A percentile compares a stretch with the other conserved stretches of the same genome.
Conservation (phyloP, 192 early-diverging fungal species). For the Coemansia sp. region DNA sequence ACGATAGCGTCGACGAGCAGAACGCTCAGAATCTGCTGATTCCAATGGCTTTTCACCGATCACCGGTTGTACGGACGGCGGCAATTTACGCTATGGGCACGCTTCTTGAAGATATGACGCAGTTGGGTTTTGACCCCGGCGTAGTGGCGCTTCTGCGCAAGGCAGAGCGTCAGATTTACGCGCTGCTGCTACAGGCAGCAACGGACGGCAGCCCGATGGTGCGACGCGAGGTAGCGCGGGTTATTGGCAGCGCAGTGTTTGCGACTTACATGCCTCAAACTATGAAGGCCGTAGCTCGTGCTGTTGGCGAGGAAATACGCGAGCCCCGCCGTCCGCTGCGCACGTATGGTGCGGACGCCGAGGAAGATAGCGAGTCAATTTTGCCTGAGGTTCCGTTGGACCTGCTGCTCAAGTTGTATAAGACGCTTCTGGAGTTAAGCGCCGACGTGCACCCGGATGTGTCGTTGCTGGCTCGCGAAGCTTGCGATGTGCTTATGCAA, state of each 20-base stretch:
- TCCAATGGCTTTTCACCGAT: conserved; percentile 43
- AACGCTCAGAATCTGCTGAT: conserved; percentile 47
- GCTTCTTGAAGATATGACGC: conserved; percentile 61
- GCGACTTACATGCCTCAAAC: conserved; percentile 64
- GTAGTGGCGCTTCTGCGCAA: conserved; percentile 72
- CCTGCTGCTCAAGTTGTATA: conserved; percentile 68
- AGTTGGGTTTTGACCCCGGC: conserved; percentile 60
- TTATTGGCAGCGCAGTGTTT: conserved; percentile 72
- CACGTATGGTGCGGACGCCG: neutral
- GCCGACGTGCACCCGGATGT: conserved; percentile 82
- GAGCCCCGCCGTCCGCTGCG: conserved; percentile 11
- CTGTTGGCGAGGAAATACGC: conserved; percentile 48
- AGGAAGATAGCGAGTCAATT: conserved; percentile 16
- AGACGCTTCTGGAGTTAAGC: conserved; percentile 76
- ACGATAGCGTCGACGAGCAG: conserved; percentile 39
- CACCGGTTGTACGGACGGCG: conserved; percentile 80
- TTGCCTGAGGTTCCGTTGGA: conserved; percentile 28
- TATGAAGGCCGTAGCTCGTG: conserved; percentile 63
- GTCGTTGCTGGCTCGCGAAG: conserved; percentile 61
- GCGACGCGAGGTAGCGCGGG: conserved; percentile 78
- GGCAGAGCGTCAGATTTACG: conserved; percentile 63
- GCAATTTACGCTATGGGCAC: conserved; percentile 79
- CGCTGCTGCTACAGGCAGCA: conserved; percentile 58
- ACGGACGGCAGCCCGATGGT: conserved; percentile 88
- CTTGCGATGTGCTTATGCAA: conserved; percentile 68